phyloP scores from a whole-genome alignment of 768 basidiomycete species.

The Candolleomyces eurysporus region DNA sequence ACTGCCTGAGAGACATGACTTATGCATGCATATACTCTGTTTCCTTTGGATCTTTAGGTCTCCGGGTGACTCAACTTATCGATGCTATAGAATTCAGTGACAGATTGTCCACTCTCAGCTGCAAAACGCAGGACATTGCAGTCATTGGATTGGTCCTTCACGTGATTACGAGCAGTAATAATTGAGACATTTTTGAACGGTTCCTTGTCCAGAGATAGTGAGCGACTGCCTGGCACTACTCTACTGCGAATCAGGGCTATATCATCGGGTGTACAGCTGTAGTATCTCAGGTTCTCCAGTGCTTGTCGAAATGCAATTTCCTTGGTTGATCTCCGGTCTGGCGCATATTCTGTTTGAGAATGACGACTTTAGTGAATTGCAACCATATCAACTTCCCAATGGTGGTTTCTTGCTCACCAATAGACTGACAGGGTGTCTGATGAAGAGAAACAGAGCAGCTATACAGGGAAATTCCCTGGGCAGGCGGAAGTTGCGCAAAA shows the following conservation, averaged over 20 bases:
- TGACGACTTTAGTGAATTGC: slow-evolving; percentile 30
- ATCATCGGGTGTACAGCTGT: slow-evolving; percentile 36
- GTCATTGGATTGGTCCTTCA: slow-evolving; percentile 37
- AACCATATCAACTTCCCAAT: slow-evolving; percentile 32
- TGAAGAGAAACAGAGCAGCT: neutral
- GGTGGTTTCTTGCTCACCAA: slow-evolving; percentile 15
- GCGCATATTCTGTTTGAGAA: slow-evolving; percentile 34
- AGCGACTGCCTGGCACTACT: slow-evolving; percentile 13
- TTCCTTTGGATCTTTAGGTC: neutral
- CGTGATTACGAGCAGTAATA: slow-evolving; percentile 35
- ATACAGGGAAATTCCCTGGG: neutral
- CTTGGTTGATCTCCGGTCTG: slow-evolving; percentile 18
- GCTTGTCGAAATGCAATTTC: slow-evolving; percentile 27
- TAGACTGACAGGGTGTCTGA: neutral
- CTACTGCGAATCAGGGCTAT: slow-evolving; percentile 29
- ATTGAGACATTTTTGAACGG: slow-evolving; percentile 32
- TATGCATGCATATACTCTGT: neutral
- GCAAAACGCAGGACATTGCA: slow-evolving; percentile 30
- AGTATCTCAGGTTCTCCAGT: slow-evolving; percentile 38
- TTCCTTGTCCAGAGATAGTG: slow-evolving; percentile 11
- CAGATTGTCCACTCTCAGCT: slow-evolving; percentile 21
- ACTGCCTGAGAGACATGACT: neutral
- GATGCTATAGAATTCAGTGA: slow-evolving; percentile 21
- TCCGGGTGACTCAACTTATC: neutral
- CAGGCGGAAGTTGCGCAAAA: slow-evolving; percentile 42